Percentiles rank a stretch among this genome's conserved stretches.
Evolutionary conservation across 805 yeast genomes (phyloP).

Genomic region (Torulaspora microellipsoides): DNA sequence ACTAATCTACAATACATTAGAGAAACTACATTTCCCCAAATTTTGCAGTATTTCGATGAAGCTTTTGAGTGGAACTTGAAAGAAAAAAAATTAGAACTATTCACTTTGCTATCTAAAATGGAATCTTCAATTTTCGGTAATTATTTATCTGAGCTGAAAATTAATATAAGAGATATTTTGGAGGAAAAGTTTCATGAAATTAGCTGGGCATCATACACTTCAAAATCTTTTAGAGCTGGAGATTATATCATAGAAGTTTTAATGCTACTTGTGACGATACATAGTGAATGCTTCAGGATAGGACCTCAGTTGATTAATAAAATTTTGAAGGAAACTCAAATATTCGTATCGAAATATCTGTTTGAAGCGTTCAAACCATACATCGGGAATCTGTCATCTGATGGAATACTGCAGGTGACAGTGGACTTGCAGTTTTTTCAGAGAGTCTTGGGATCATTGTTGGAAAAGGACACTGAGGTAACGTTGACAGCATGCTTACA

Average conservation of each 20-base stretch:
- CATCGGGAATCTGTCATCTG: slow-evolving; percentile 42
- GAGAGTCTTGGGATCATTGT: slow-evolving; percentile 24
- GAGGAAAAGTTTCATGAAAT: slow-evolving; percentile 37
- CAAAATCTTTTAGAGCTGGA: slow-evolving; percentile 39
- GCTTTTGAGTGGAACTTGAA: slow-evolving; percentile 45
- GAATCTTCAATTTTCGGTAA: slow-evolving; percentile 52
- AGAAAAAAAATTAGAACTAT: slow-evolving; percentile 42
- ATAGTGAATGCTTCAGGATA: slow-evolving; percentile 46
- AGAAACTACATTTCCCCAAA: slow-evolving; percentile 43
- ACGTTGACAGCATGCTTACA: slow-evolving; percentile 30
- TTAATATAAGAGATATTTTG: slow-evolving; percentile 38
- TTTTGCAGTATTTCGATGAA: slow-evolving; percentile 47
- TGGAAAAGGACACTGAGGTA: slow-evolving; percentile 32
- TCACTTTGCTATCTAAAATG: slow-evolving; percentile 42
- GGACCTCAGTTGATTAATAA: slow-evolving; percentile 44
- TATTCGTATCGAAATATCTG: slow-evolving; percentile 37
- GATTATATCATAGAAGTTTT: slow-evolving; percentile 47
- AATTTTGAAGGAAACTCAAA: slow-evolving; percentile 43
- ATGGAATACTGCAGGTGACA: slow-evolving; percentile 47
- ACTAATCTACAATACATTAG: slow-evolving; percentile 51
- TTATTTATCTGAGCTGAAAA: slow-evolving; percentile 47
- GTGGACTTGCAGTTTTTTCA: slow-evolving; percentile 53
- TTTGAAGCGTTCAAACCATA: slow-evolving; percentile 40
- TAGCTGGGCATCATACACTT: slow-evolving; percentile 41
- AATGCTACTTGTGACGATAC: slow-evolving; percentile 47